Conservation (phyloP, 345 rosid genomes). For the Arabidopsis suecica region DNA sequence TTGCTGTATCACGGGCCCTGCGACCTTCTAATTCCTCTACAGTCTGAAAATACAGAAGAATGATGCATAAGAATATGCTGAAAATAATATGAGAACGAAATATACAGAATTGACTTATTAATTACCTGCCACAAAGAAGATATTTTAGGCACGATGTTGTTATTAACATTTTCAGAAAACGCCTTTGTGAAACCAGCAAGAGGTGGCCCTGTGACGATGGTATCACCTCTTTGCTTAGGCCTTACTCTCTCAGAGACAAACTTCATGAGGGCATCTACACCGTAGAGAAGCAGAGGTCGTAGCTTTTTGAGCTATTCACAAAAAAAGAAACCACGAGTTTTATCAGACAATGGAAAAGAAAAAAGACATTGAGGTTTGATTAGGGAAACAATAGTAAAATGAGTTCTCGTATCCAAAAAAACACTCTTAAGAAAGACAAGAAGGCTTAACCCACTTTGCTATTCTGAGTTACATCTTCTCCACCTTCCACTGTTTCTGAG, state of each 20-base stretch:
- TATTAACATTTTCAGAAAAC: conserved; percentile 47
- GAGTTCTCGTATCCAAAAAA: neutral
- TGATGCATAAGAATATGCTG: conserved; percentile 20
- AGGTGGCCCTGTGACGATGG: conserved; percentile 52
- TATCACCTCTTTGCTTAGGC: conserved; percentile 52
- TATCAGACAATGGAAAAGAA: conserved; percentile 14
- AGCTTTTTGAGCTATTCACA: conserved; percentile 40
- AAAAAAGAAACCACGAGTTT: conserved; percentile 2
- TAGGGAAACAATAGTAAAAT: too few species aligned
- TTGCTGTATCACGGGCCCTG: conserved; percentile 48
- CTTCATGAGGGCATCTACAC: conserved; percentile 42
- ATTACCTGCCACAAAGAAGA: conserved; percentile 51
- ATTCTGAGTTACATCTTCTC: conserved; percentile 42
- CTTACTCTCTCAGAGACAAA: conserved; percentile 51
- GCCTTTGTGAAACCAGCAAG: conserved; percentile 52
- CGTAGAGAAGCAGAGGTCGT: conserved; percentile 41
- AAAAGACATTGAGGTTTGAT: conserved; percentile 14
- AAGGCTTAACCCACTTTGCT: conserved; percentile 39
- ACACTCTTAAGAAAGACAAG: neutral
- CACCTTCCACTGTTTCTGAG: conserved; percentile 36
- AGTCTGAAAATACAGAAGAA: conserved; percentile 38
- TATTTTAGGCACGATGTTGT: conserved; percentile 44
- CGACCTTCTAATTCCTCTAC: conserved; percentile 51
- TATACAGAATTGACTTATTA: neutral
- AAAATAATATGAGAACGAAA: conserved; percentile 20